These are phyloP conservation scores for Camellia sinensis DNA, from an alignment of 148 eudicot species.

Conservation along the genomic window DNA sequence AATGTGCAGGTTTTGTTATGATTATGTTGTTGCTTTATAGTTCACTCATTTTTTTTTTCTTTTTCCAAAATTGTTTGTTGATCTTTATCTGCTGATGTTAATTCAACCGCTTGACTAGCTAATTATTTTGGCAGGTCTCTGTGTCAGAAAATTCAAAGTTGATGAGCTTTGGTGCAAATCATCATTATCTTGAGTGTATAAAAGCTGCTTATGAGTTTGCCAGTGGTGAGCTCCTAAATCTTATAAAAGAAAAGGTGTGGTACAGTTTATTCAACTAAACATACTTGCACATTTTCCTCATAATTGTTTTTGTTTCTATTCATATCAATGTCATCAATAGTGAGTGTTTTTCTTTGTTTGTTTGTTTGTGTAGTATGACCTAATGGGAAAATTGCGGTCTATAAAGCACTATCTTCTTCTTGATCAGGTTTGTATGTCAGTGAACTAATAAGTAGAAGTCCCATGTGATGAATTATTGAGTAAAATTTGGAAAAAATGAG, in stretches of 20 bases:
- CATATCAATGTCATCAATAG: background rate
- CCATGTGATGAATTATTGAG: background rate
- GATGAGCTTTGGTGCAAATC: constrained; percentile 73
- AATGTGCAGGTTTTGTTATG: constrained; percentile 65
- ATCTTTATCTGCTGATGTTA: background rate
- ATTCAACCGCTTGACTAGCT: constrained; percentile 24
- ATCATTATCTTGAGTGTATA: constrained; percentile 88
- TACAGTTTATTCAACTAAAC: constrained; percentile 13
- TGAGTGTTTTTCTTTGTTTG: background rate
- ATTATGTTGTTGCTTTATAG: constrained; percentile 8
- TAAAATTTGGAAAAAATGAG: background rate
- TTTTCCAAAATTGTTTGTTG: background rate
- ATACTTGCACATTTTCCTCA: background rate
- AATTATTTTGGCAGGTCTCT: constrained; percentile 53
- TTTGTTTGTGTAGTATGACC: constrained; percentile 60
- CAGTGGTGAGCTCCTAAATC: constrained; percentile 89
- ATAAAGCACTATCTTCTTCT: constrained; percentile 96
- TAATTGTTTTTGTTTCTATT: background rate
- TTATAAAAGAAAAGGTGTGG: constrained; percentile 81
- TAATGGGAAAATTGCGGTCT: constrained; percentile 84
- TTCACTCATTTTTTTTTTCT: background rate
- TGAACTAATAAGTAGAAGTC: background rate
- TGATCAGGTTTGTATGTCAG: constrained; percentile 69
- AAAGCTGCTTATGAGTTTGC: constrained; percentile 95
- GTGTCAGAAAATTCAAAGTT: constrained; percentile 76